phyloP scores from a whole-genome alignment of 1,284 basidiomycete species.

The Melampsora americana region DNA sequence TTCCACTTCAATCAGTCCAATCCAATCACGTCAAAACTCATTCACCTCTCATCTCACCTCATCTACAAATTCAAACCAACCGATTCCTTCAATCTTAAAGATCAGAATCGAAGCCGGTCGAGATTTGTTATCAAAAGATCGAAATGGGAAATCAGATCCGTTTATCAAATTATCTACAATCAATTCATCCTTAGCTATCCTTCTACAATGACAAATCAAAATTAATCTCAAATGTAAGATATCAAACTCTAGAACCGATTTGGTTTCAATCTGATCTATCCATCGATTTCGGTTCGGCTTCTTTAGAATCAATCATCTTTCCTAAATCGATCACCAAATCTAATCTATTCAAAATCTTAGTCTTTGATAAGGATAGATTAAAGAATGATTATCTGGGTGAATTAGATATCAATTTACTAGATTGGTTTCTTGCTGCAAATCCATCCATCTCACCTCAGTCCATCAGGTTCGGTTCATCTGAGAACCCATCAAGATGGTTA shows the following conservation, averaged over 20 bases:
- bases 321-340: neutral
- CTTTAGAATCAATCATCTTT: neutral
- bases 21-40: neutral
- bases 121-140: slow-evolving; percentile 50
- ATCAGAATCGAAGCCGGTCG: slow-evolving; percentile 40
- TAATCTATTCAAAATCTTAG: neutral
- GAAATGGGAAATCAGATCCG: slow-evolving; percentile 51
- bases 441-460: neutral
- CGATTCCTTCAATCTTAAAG: neutral
- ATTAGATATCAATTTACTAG: slow-evolving; percentile 67
- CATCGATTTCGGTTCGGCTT: neutral
- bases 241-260: slow-evolving; percentile 12
- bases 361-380: slow-evolving; percentile 11
- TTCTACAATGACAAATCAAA: slow-evolving; percentile 45
- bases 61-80: neutral
- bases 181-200: slow-evolving; percentile 39
- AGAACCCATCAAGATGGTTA: neutral
- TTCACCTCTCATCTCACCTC: too few relatives aligned
- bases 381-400: slow-evolving; percentile 92
- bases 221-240: slow-evolving; percentile 45
- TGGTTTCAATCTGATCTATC: neutral
- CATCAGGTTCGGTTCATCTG: neutral
- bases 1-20: neutral
- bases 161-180: slow-evolving; percentile 46
- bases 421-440: slow-evolving; percentile 60